Percentiles rank a stretch among this genome's conserved stretches.
Conservation (phyloP, 2,329 filamentous ascomycete species). For the Fusarium zealandicum region DNA sequence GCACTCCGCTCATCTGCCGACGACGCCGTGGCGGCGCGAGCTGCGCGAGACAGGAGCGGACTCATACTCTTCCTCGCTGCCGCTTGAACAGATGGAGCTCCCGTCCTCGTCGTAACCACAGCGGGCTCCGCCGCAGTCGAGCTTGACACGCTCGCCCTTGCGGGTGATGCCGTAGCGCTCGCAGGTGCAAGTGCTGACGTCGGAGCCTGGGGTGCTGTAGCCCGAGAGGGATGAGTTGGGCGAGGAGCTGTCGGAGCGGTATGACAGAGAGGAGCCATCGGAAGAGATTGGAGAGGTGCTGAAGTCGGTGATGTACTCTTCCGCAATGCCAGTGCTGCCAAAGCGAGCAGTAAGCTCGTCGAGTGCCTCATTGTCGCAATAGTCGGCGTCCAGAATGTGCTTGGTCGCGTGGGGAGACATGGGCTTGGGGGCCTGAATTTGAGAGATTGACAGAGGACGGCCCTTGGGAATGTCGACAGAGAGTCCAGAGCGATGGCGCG, state of each 20-base stretch:
- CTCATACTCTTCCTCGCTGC: constrained; percentile 67
- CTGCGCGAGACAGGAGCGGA: constrained; percentile 49
- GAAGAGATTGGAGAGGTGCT: constrained; percentile 69
- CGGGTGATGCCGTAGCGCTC: constrained; percentile 97
- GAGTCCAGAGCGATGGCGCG: constrained; percentile 58
- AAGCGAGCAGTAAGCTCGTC: constrained; percentile 84
- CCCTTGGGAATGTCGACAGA: constrained; percentile 81
- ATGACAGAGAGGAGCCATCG: constrained; percentile 73
- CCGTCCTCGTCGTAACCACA: constrained; percentile 82
- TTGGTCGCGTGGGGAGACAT: constrained; percentile 86
- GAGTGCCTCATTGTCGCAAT: constrained; percentile 73
- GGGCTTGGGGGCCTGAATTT: constrained; percentile 91
- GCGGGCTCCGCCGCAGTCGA: constrained; percentile 90
- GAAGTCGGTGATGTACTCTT: constrained; percentile 63
- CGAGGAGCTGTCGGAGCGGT: constrained; percentile 76
- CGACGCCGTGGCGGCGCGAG: constrained; percentile 70
- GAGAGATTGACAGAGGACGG: constrained; percentile 83
- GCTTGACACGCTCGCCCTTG: constrained; percentile 89
- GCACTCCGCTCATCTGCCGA: constrained; percentile 48
- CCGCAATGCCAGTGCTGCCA: constrained; percentile 64
- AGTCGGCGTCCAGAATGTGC: constrained; percentile 84
- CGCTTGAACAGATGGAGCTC: constrained; percentile 70
- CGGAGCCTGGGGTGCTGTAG: constrained; percentile 80
- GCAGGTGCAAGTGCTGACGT: constrained; percentile 84
- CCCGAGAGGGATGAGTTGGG: constrained; percentile 77